Conservation (phyloP, 129 eudicot genomes). For the Chrysanthemum seticuspe region DNA sequence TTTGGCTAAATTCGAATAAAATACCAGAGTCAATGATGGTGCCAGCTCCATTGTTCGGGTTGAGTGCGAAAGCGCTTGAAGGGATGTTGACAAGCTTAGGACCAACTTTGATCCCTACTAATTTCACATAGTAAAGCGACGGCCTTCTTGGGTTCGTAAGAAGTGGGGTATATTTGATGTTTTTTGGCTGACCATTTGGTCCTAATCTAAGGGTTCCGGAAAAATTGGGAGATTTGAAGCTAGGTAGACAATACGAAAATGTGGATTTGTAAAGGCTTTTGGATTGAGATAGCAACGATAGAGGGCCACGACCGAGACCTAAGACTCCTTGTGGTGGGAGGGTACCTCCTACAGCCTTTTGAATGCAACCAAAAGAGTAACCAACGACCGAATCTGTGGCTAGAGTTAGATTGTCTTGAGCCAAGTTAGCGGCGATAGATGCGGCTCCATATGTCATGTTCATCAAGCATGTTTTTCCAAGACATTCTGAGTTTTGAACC, state of each 20-base stretch:
- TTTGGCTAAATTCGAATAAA: background rate
- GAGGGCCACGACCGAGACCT: constrained; percentile 85
- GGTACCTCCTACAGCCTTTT: constrained; percentile 47
- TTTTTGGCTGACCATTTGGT: constrained; percentile 65
- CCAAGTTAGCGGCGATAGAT: constrained; percentile 52
- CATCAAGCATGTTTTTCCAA: constrained; percentile 56
- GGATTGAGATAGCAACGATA: constrained; percentile 67
- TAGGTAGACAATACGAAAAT: constrained; percentile 85
- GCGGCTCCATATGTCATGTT: constrained; percentile 80
- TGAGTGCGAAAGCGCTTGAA: constrained; percentile 53
- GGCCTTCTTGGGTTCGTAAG: constrained; percentile 78
- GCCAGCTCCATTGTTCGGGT: constrained; percentile 78
- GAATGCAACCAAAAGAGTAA: constrained; percentile 79
- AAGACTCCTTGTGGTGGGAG: constrained; percentile 77
- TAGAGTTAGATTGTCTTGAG: constrained; percentile 71
- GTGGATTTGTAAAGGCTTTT: constrained; percentile 63
- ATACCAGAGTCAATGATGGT: constrained; percentile 81
- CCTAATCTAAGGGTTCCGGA: constrained; percentile 76
- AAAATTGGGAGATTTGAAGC: constrained; percentile 65
- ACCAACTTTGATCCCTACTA: constrained; percentile 68
- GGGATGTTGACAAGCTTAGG: constrained; percentile 61
- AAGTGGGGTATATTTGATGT: constrained; percentile 65
- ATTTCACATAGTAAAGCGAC: constrained; percentile 75
- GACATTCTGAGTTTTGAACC: constrained; percentile 55
- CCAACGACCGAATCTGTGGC: constrained; percentile 51